Base-by-base conservation (phyloP, 2,329 filamentous ascomycete genomes). In the Xylariomycetidae sp. region DNA sequence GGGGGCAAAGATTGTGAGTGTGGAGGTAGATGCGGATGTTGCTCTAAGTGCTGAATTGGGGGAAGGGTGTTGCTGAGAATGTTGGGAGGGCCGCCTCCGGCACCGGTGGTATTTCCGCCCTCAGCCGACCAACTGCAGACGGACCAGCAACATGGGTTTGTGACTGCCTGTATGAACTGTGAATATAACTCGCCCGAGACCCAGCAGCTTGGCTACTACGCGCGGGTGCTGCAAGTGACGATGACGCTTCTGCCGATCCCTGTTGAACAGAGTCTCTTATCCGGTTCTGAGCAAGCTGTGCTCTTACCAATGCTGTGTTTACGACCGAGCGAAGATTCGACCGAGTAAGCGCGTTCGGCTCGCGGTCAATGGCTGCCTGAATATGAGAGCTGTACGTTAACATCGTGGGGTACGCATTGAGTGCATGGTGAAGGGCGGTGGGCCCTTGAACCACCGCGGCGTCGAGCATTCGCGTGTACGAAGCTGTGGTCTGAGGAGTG, bases 391-490 rank as follows among this genome's bases (percentile, higher is more conserved):
- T 66, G 41, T 67, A 69, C 5, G 58, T 56, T 5, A 77, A 56
- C 41, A 75, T 64, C 4, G 61, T 61, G 1, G 72, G 73, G 37
- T 74, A 69, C 4, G 54, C 63, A 0, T 55, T 42, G 17, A 79
- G 51, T 2, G 66, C 64, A 25, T 67, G 61, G 18, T 66, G 59
- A 7, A 79, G 56, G 4, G 66, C 63, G 3, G 51, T 53, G 1
- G 64, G 63, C 0, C 77, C 77, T 32, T 69, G 64, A 0, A 69
- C 64, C 0, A 81, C 63, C 11, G 68, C 58, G 5, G 62, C 56
- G 36, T 81, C 73, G 32, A 82, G 76, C 38, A 78, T 54, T 8
- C 63, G 59, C 22, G 59, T 66, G 33, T 73, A 71, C 4, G 66
- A 64, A n/a, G 56, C 50, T 8, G 61, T 54, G 6, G 63, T 56